A percentile compares a stretch with the other conserved stretches of the same genome.
phyloP scores from a whole-genome alignment of 2,329 filamentous ascomycete species.

The Thelonectria rubi region DNA sequence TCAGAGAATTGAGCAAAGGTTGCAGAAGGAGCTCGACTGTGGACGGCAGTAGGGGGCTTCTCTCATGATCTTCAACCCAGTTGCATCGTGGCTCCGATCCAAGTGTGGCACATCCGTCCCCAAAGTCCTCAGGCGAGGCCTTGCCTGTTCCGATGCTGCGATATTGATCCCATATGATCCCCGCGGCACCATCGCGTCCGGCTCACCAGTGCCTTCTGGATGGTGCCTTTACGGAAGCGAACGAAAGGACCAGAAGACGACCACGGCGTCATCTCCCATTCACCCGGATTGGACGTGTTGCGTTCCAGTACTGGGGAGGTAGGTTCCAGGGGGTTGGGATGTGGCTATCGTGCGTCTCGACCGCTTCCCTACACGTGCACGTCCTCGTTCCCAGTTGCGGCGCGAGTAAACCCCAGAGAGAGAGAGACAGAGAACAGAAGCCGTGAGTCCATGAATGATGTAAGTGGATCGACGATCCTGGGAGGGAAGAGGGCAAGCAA shows the following conservation, averaged over 20 bases:
- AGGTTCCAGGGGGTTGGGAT: constrained; percentile 13
- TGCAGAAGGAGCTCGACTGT: constrained; percentile 1
- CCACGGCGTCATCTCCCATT: constrained; percentile 25
- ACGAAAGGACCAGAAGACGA: constrained; percentile 8
- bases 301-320: constrained; percentile 25
- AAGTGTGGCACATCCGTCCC: constrained; percentile 10
- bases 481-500: constrained; percentile 18
- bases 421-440: constrained; percentile 24
- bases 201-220: constrained; percentile 13
- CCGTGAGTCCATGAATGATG: constrained; percentile 41
- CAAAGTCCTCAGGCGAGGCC: constrained; percentile 9
- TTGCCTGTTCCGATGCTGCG: constrained; percentile 1
- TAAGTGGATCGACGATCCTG: constrained; percentile 40
- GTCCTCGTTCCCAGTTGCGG: constrained; percentile 19
- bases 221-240: constrained; percentile 18
- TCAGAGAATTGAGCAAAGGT: constrained; percentile 5
- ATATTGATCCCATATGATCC: constrained; percentile 12
- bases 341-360: constrained; percentile 26
- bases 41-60: neutral
- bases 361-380: constrained; percentile 25
- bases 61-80: constrained; percentile 22
- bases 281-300: constrained; percentile 10
- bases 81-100: constrained; percentile 19
- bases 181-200: constrained; percentile 3
- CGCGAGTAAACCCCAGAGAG: constrained; percentile 24